These are phyloP conservation scores for Bondarzewia mesenterica DNA, from an alignment of 1,284 basidiomycete genomes.

Conservation along the genomic window DNA sequence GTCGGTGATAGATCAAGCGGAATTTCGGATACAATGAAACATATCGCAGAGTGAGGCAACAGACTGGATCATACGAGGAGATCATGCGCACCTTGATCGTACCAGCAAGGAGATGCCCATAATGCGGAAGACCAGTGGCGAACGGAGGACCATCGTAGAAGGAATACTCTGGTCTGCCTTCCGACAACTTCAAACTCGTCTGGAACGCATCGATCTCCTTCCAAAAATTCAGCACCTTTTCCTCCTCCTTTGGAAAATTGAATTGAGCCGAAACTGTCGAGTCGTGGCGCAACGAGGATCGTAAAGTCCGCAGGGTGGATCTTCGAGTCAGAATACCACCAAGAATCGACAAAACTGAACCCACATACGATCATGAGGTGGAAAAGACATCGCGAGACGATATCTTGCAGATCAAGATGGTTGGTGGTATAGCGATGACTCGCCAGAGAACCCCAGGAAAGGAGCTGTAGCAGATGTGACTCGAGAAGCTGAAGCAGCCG, in stretches of 20 bases:
- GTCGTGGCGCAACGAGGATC: not conserved
- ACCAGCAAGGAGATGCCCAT: conserved; percentile 85
- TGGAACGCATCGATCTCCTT: conserved; percentile 96
- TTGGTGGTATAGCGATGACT: not conserved
- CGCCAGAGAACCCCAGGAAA: too few species aligned
- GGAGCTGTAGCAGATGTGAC: too few species aligned
- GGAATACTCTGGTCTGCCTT: conserved; percentile 83
- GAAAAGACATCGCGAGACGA: conserved; percentile 50
- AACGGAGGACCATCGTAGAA: conserved; percentile 99
- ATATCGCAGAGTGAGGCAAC: not conserved
- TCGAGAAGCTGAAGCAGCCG: too few species aligned
- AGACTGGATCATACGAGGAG: not conserved
- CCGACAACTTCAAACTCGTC: conserved; percentile 87
- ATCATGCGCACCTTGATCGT: conserved; percentile 81
- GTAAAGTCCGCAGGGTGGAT: conserved; percentile 1
- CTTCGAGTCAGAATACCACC: conserved; percentile 5
- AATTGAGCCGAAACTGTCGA: conserved; percentile 63
- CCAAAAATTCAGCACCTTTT: conserved; percentile 92
- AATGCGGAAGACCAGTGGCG: conserved; percentile 95
- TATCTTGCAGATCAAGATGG: not conserved
- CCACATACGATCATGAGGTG: conserved; percentile 62
- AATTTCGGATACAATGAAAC: conserved; percentile 1
- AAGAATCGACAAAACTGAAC: not conserved
- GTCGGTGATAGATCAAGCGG: not conserved
- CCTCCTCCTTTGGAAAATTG: conserved; percentile 88